Percentiles rank a stretch among this genome's conserved stretches.
These are phyloP conservation scores for Heimioporus sp. DNA, from an alignment of 768 basidiomycete species.

Conservation along the genomic window DNA sequence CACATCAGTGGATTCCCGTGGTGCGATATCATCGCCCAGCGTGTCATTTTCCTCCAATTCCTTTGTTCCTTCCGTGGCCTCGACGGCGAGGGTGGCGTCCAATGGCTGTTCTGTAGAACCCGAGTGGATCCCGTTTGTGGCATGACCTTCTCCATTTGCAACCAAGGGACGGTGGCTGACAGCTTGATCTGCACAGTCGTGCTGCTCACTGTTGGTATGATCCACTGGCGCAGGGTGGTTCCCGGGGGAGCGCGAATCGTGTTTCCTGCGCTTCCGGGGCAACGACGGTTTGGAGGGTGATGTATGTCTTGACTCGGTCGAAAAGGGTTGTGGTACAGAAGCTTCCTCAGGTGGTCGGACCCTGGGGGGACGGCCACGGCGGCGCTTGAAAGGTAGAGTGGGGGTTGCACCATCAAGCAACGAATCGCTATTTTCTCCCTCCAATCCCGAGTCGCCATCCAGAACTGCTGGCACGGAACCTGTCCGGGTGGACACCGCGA, in stretches of 20 bases:
- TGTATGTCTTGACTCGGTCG: conserved; percentile 6
- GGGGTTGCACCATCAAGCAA: conserved; percentile 7
- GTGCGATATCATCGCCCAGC: neutral
- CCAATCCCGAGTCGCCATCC: conserved; percentile 9
- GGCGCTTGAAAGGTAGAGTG: conserved; percentile 28
- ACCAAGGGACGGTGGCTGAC: neutral
- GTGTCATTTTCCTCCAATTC: neutral
- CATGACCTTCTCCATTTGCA: conserved; percentile 15
- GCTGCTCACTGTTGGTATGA: neutral
- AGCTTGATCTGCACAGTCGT: conserved; percentile 6
- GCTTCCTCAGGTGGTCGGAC: conserved; percentile 13
- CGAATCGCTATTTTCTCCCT: conserved; percentile 5
- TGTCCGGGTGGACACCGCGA: conserved; percentile 16
- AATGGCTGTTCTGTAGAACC: conserved; percentile 1
- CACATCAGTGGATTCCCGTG: conserved; percentile 28
- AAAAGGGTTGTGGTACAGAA: neutral
- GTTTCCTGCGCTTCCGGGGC: conserved; percentile 45
- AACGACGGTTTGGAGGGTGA: conserved; percentile 20
- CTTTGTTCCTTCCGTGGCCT: neutral
- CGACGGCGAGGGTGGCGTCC: neutral
- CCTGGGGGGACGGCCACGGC: conserved; percentile 32
- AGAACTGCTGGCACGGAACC: conserved; percentile 17
- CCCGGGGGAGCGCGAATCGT: conserved; percentile 34
- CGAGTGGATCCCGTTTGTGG: conserved; percentile 14
- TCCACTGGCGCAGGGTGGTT: conserved; percentile 19